These are phyloP conservation scores for Chionographis japonica DNA, from an alignment of 106 monocot species.

Conservation along the genomic window DNA sequence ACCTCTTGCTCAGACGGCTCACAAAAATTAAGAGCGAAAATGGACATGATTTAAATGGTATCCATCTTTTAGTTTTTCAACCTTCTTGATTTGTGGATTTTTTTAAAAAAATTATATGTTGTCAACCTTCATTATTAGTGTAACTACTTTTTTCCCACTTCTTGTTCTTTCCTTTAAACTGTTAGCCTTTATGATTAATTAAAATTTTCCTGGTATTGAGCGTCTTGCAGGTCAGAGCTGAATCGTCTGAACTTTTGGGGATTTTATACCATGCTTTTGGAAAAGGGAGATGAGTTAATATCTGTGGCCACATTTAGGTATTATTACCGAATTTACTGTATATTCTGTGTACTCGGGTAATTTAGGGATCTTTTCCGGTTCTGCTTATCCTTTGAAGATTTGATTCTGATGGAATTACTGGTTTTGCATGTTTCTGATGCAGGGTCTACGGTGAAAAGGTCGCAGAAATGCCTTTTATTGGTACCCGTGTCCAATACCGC, in stretches of 20 bases:
- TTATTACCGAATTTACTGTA: not conserved
- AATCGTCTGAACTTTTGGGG: constrained; percentile 62
- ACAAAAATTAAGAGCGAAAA: too few species aligned
- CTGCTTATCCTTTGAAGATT: not conserved
- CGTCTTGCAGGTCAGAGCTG: constrained; percentile 42
- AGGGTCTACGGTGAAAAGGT: constrained; percentile 49
- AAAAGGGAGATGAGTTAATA: constrained; percentile 52
- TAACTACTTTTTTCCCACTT: too few species aligned
- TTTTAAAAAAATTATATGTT: too few species aligned
- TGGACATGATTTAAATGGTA: too few species aligned
- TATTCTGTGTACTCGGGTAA: not conserved
- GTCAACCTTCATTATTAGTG: too few species aligned
- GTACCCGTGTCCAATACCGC: constrained; percentile 42
- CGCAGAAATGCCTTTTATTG: constrained; percentile 67
- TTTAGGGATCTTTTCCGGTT: not conserved
- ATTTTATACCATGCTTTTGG: constrained; percentile 59
- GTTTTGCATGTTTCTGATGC: not conserved
- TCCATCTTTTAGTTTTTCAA: not conserved
- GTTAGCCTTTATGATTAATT: too few species aligned
- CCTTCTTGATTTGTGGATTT: too few species aligned
- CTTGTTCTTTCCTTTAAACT: too few species aligned
- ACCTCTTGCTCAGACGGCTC: too few species aligned
- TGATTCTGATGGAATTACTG: not conserved
- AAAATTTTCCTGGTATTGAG: not conserved
- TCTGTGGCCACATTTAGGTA: constrained; percentile 65